Evolutionary conservation across 2,329 filamentous ascomycete genomes (phyloP).

Genomic region (Ophiosphaerella korrae): DNA sequence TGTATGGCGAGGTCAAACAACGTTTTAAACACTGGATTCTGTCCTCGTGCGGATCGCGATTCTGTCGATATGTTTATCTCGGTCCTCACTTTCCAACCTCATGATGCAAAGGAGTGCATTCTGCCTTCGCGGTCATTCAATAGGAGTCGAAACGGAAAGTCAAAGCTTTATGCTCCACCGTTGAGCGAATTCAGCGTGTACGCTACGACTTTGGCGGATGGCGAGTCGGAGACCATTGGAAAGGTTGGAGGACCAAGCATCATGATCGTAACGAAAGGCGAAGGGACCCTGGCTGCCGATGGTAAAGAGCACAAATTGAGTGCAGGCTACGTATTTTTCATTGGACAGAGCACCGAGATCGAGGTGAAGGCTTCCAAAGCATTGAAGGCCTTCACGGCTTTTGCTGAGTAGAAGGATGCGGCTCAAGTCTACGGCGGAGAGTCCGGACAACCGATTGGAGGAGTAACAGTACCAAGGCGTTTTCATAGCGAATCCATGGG

Average conservation of each 20-base stretch:
- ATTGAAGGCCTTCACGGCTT: constrained; percentile 57
- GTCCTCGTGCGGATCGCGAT: constrained; percentile 68
- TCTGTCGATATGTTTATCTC: constrained; percentile 67
- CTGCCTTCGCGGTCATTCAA: constrained; percentile 57
- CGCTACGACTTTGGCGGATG: constrained; percentile 59
- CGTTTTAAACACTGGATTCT: constrained; percentile 76
- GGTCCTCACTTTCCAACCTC: constrained; percentile 67
- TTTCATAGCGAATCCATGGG: neutral
- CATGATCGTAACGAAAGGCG: constrained; percentile 65
- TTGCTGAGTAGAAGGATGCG: constrained; percentile 44
- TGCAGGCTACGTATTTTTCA: constrained; percentile 69
- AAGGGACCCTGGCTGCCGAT: constrained; percentile 61
- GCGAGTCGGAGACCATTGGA: constrained; percentile 64
- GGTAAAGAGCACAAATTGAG: constrained; percentile 60
- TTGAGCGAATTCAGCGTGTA: constrained; percentile 76
- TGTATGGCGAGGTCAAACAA: constrained; percentile 80
- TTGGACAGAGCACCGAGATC: constrained; percentile 63
- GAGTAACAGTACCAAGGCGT: neutral
- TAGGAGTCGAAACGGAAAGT: constrained; percentile 64
- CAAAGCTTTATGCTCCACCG: constrained; percentile 67
- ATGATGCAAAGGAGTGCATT: constrained; percentile 62
- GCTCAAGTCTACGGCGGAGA: constrained; percentile 18
- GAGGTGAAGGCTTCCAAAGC: constrained; percentile 52
- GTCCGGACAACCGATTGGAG: constrained; percentile 22
- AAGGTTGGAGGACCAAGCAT: constrained; percentile 66